These are phyloP conservation scores for Discostella stelligera DNA, from an alignment of 352 stramenopile genomes.

Conservation along the genomic window DNA sequence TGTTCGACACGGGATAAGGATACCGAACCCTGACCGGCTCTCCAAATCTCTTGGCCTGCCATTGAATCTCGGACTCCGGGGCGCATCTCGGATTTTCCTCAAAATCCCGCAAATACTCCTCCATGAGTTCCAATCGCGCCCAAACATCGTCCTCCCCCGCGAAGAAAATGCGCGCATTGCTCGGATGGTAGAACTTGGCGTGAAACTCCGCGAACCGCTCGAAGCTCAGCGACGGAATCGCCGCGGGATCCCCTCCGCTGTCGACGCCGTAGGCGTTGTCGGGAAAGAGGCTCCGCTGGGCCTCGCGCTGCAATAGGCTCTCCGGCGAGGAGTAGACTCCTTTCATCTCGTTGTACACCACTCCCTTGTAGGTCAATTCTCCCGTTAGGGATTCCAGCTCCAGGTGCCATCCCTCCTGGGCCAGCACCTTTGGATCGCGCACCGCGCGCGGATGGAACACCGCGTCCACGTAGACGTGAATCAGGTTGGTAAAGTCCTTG, in stretches of 20 bases:
- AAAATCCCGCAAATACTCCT: conserved; percentile 85
- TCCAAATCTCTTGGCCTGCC: conserved; percentile 74
- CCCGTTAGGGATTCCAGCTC: conserved; percentile 84
- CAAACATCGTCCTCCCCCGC: conserved; percentile 82
- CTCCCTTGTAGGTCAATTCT: conserved; percentile 86
- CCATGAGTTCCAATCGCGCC: conserved; percentile 79
- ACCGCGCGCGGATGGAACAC: conserved; percentile 93
- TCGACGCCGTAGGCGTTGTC: conserved; percentile 87
- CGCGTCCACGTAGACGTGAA: conserved; percentile 96
- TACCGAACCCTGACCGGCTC: conserved; percentile 59
- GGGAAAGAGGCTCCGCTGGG: conserved; percentile 90
- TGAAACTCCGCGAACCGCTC: conserved; percentile 87
- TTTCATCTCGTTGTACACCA: conserved; percentile 99
- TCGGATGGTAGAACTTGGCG: conserved; percentile 84
- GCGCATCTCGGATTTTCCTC: conserved; percentile 64
- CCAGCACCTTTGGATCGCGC: conserved; percentile 83
- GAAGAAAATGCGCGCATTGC: conserved; percentile 85
- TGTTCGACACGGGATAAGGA: conserved; percentile 54
- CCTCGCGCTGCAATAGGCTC: conserved; percentile 88
- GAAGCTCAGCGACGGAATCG: conserved; percentile 86
- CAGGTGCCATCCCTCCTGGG: conserved; percentile 89
- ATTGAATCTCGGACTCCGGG: conserved; percentile 60
- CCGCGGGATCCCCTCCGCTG: conserved; percentile 84
- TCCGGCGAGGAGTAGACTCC: conserved; percentile 94
- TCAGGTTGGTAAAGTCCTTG: conserved; percentile 97